Evolutionary conservation across 805 yeast genomes (phyloP).

Genomic region (Cyberlindnera galapagoensis): DNA sequence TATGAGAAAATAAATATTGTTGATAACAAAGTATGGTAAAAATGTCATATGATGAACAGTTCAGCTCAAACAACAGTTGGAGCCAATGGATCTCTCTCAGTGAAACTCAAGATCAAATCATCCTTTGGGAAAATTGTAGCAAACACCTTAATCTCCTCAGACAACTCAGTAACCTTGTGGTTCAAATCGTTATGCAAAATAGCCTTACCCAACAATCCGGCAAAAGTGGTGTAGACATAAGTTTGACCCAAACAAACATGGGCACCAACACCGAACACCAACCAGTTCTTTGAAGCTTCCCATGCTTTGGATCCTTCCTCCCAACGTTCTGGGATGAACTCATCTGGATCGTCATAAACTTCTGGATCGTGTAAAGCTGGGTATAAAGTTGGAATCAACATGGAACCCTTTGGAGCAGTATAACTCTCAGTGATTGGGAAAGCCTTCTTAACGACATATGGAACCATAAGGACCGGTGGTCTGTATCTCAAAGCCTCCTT

Average conservation of each 20-base stretch:
- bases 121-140: slow-evolving; percentile 98
- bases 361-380: slow-evolving; percentile 98
- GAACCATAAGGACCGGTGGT: slow-evolving; percentile 98
- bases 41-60: too few relatives aligned
- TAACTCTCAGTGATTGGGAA: slow-evolving; percentile 81
- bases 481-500: slow-evolving; percentile 89
- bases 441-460: slow-evolving; percentile 82
- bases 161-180: slow-evolving; percentile 75
- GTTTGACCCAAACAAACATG: slow-evolving; percentile 94
- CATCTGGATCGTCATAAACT: slow-evolving; percentile 91
- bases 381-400: slow-evolving; percentile 93
- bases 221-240: slow-evolving; percentile 85
- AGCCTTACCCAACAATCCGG: slow-evolving; percentile 88
- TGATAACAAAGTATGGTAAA: too few relatives aligned
- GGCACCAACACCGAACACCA: slow-evolving; percentile 95
- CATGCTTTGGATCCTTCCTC: slow-evolving; percentile 66
- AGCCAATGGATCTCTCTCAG: slow-evolving; percentile 46
- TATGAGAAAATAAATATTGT: too few relatives aligned
- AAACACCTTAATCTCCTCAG: slow-evolving; percentile 91
- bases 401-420: slow-evolving; percentile 93
- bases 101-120: slow-evolving; percentile 77
- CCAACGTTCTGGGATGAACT: slow-evolving; percentile 96
- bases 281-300: slow-evolving; percentile 83
- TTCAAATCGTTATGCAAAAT: slow-evolving; percentile 72
- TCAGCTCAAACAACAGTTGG: slow-evolving; percentile 11